Conservation (phyloP, 2,329 filamentous ascomycete species). For the Tympanopsis confertula region DNA sequence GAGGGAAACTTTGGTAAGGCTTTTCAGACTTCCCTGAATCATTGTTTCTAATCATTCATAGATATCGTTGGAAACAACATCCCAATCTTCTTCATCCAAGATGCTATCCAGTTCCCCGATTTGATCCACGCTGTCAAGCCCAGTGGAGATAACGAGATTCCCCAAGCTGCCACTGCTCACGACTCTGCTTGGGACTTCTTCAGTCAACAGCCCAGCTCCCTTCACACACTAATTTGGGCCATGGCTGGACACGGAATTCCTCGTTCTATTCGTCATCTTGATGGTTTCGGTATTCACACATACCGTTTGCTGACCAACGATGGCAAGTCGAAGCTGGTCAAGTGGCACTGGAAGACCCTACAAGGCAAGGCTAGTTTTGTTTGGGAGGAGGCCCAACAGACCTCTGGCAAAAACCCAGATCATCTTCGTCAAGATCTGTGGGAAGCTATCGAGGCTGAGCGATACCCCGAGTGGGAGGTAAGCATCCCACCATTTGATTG, state of each 20-base stretch:
- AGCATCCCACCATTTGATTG: conserved; percentile 16
- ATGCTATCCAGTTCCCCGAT: conserved; percentile 55
- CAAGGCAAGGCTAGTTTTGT: conserved; percentile 52
- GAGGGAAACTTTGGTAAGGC: conserved; percentile 49
- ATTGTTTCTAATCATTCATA: background rate
- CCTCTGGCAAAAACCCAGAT: conserved; percentile 62
- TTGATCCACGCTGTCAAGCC: conserved; percentile 56
- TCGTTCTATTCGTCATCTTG: conserved; percentile 42
- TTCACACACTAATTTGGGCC: conserved; percentile 51
- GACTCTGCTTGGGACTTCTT: conserved; percentile 62
- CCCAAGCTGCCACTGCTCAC: conserved; percentile 51
- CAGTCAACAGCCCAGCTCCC: conserved; percentile 43
- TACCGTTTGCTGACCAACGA: conserved; percentile 53
- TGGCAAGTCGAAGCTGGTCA: conserved; percentile 50
- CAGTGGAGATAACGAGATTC: conserved; percentile 51
- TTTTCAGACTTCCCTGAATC: background rate
- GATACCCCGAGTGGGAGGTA: conserved; percentile 62
- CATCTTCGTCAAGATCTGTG: conserved; percentile 60
- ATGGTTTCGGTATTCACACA: conserved; percentile 46
- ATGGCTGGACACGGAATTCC: conserved; percentile 49
- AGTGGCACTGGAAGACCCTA: conserved; percentile 53
- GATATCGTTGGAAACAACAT: conserved; percentile 61
- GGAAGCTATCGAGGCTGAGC: conserved; percentile 55
- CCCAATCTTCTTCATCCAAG: conserved; percentile 61
- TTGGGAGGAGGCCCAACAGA: conserved; percentile 62